phyloP scores from a whole-genome alignment of 805 yeast genomes.

The Wilhelminamyces savonicus region DNA sequence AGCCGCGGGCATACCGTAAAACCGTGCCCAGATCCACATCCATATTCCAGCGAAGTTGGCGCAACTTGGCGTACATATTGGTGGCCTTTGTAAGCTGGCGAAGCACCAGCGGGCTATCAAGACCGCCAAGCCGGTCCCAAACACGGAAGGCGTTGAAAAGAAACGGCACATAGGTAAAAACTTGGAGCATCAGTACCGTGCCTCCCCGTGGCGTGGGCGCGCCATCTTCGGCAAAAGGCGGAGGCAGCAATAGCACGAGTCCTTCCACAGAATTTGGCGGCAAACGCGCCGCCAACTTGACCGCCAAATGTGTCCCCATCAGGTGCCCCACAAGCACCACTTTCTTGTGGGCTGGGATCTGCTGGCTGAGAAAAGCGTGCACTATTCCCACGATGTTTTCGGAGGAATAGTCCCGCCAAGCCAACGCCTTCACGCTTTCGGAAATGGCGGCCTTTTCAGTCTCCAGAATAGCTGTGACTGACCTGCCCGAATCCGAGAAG shows the following conservation, averaged over 20 bases:
- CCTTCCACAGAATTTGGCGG: slow-evolving; percentile 39
- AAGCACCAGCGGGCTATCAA: slow-evolving; percentile 52
- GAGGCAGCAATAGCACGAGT: slow-evolving; percentile 45
- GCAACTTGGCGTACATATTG: slow-evolving; percentile 35
- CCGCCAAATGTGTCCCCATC: slow-evolving; percentile 58
- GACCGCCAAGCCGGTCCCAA: slow-evolving; percentile 58
- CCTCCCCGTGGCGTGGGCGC: no score
- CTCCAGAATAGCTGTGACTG: slow-evolving; percentile 17
- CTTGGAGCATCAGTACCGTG: slow-evolving; percentile 10
- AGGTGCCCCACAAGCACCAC: slow-evolving; percentile 62
- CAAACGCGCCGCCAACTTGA: slow-evolving; percentile 37
- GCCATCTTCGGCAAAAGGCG: slow-evolving; percentile 26
- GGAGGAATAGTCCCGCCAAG: slow-evolving; percentile 36
- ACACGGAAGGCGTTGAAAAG: slow-evolving; percentile 51
- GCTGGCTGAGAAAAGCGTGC: slow-evolving; percentile 27
- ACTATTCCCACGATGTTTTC: slow-evolving; percentile 37
- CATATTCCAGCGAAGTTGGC: slow-evolving; percentile 67
- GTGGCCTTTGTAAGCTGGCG: slow-evolving; percentile 38
- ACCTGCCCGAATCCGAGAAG: slow-evolving; percentile 9
- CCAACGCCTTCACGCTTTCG: slow-evolving; percentile 20
- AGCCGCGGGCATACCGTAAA: slow-evolving; percentile 47
- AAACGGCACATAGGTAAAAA: slow-evolving; percentile 34
- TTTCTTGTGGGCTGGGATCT: slow-evolving; percentile 34
- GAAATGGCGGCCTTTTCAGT: slow-evolving; percentile 27
- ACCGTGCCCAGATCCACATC: slow-evolving; percentile 53